Base-by-base conservation (phyloP, 352 stramenopile genomes). In the Phytopythium vexans region DNA sequence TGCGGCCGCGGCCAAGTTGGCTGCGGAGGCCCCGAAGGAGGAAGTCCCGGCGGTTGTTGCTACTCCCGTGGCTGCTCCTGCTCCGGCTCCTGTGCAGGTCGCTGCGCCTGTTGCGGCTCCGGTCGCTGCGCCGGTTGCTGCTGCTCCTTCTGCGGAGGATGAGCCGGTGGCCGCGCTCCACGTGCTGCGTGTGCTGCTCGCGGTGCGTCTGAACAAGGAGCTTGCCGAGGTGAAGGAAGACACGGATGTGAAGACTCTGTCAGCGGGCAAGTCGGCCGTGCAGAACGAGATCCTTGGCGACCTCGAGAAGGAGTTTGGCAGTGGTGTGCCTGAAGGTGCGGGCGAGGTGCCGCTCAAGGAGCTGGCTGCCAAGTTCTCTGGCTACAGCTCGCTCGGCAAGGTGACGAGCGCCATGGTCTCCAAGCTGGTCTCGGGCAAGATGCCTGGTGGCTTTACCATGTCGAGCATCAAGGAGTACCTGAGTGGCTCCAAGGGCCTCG, bases 241-340 rank as follows among this genome's bases (percentile, higher is more conserved):
- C 21, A 82, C 83, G 8, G 77, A 89, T 33, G 69, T 96, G 12
- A 91, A 94, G 66, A 83, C 73, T 10, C 68, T 95, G 3, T 91
- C 72, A 11, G 84, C 76, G 27, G 87, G 87, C 39, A 95, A 96
- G 60, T 93, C 80, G 38, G 87, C 87, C 10, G 68, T 92, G 9
- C 85, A 94, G 66, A 96, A 96, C 53, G 87, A 96, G 52, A 89
- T 95, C 41, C 72, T 93, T 43, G 87, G 87, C 14, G 87, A 96
- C 41, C 54, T 96, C 6, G 85, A 90, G 54, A 91, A 92, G 61
- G 87, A 96, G 54, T 95, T 96, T 21, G 86, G 77, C 38, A 69
- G 67, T 8, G 72, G 70, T 51, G 67, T 81, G 34, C 75, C 80
- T 15, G 82, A 95, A 14, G 77, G 79, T 41, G 78, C 74, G n/a